Base-by-base conservation (phyloP, 306 rosid genomes). In the Prunus dulcis region DNA sequence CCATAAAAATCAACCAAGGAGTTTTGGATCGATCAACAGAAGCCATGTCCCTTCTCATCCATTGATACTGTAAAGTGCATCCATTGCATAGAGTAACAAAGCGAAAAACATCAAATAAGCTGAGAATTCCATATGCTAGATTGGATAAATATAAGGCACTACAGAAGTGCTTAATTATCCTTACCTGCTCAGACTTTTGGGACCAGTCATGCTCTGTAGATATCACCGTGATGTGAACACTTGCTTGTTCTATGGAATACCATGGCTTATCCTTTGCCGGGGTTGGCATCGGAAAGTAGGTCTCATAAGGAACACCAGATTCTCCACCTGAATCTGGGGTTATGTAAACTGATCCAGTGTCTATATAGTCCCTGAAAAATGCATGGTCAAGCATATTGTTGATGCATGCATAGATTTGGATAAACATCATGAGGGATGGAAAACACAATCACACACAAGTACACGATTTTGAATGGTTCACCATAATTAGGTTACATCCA, bases 311-410 rank as follows among this genome's bases (percentile, higher is more conserved):
- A 47, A 94, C 93, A 65, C 98, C 96, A 85, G 90, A 86, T 86
- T 94, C 97, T n/a, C 98, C 98, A 2, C 98, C 97, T 50, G 98
- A 91, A 67, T 94, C 98, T 3, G 96, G 88, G 2, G 87, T 73
- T 15, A 27, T 0, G 80, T 91, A 91, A 41, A 86, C 80, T 22
- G 94, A 90, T 61, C 93, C 93, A 0, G 92, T 83, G 65, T 70
- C 68, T n/a, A 64, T 1, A 43, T 94, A 94, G 51, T 91, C 98
- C 86, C 98, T 91, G 78, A 57, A 30, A 55, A 32, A 45, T 32
- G 18, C 14, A 69, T 12, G 15, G 43, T 38, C 43, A 6, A 38
- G 43, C 43, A 38, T 6, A 38, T 34, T 34, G 41, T 34, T 38
- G 38, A 34, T 38, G 43, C 38, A 38, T 38, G 9, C 9, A 38